These are phyloP conservation scores for Ganoderma sp. DNA, from an alignment of 1,284 basidiomycete species.

Conservation along the genomic window DNA sequence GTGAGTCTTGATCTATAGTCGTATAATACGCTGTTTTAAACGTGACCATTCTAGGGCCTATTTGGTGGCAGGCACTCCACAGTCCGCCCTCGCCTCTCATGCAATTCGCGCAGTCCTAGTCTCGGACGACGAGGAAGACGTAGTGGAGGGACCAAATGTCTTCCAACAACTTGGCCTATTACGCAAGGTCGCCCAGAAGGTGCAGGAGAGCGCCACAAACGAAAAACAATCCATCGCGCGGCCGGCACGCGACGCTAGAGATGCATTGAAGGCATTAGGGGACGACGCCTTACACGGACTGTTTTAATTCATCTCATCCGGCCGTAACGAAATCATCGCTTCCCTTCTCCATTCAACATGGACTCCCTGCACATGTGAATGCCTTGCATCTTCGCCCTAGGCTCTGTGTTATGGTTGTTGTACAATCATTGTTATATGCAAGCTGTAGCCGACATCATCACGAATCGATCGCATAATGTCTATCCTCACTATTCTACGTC, in stretches of 20 bases:
- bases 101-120: constrained; percentile 69
- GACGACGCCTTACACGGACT: constrained; percentile 32
- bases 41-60: constrained; percentile 48
- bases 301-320: constrained; percentile 13
- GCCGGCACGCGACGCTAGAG: constrained; percentile 85
- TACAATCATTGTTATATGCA: constrained; percentile 13
- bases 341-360: background rate
- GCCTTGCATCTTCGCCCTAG: constrained; percentile 8
- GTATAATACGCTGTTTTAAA: constrained; percentile 1
- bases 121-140: constrained; percentile 50
- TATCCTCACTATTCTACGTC: constrained; percentile 1
- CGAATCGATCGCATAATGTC: constrained; percentile 17
- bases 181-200: constrained; percentile 64
- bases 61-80: constrained; percentile 66
- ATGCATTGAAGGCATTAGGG: constrained; percentile 63
- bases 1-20: constrained; percentile 47
- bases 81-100: constrained; percentile 67
- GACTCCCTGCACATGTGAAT: constrained; percentile 9
- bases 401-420: background rate
- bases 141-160: constrained; percentile 51
- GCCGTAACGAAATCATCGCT: constrained; percentile 7
- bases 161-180: constrained; percentile 72
- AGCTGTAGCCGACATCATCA: constrained; percentile 7
- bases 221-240: constrained; percentile 81
- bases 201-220: constrained; percentile 70